These are phyloP conservation scores for Mucor lusitanicus DNA, from an alignment of 371 early-diverging fungal species.

Conservation along the genomic window DNA sequence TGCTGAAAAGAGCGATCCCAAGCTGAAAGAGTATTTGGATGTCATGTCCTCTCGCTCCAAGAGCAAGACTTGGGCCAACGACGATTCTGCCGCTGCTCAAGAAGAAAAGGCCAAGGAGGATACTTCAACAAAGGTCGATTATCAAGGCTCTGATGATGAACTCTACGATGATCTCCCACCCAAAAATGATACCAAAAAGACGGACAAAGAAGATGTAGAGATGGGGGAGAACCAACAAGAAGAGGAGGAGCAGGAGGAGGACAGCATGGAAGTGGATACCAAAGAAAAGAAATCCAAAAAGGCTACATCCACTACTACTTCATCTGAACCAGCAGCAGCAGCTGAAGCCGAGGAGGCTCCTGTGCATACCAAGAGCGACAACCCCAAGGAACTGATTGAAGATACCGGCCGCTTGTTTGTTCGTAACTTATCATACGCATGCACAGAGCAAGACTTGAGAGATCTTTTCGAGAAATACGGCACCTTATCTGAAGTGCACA, in stretches of 20 bases:
- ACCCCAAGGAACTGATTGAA: conserved; percentile 71
- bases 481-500: conserved; percentile 89
- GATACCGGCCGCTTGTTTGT: conserved; percentile 96
- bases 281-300: conserved; percentile 20
- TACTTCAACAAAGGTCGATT: conserved; percentile 48
- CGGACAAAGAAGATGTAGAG: conserved; percentile 33
- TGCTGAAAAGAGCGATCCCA: conserved; percentile 70
- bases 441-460: conserved; percentile 86
- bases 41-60: conserved; percentile 81
- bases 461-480: conserved; percentile 82
- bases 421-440: conserved; percentile 88
- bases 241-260: not conserved
- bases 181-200: conserved; percentile 27
- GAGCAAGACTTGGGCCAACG: conserved; percentile 92
- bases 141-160: conserved; percentile 69
- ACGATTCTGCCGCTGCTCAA: conserved; percentile 60
- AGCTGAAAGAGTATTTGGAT: conserved; percentile 87
- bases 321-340: conserved; percentile 13
- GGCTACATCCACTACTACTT: not conserved
- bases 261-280: conserved; percentile 14
- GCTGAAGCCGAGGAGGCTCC: conserved; percentile 17
- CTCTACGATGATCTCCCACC: conserved; percentile 69
- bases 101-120: conserved; percentile 35
- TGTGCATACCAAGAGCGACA: conserved; percentile 9
- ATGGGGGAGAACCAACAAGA: conserved; percentile 23